phyloP scores from a whole-genome alignment of 2,329 filamentous ascomycete species.

The Magnaporthiopsis rhizophila region DNA sequence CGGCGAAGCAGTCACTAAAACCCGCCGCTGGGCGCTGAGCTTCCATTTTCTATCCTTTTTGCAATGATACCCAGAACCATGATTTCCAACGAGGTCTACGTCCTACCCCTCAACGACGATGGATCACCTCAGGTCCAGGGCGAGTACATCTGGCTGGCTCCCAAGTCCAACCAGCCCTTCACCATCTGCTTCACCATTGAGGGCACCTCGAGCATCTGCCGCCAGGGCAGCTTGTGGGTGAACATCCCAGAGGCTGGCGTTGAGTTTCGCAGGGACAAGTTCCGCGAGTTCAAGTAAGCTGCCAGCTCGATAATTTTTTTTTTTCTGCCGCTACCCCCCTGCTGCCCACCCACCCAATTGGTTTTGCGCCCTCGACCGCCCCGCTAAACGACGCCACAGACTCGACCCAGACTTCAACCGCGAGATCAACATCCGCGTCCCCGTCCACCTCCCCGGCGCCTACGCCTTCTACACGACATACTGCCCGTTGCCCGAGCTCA shows the following conservation, averaged over 20 bases:
- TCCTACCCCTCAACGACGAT: slow-evolving; percentile 85
- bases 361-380: not conserved
- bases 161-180: slow-evolving; percentile 65
- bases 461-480: slow-evolving; percentile 95
- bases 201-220: slow-evolving; percentile 90
- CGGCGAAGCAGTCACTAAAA: not conserved
- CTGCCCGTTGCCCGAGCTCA: slow-evolving; percentile 73
- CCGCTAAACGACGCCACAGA: slow-evolving; percentile 34
- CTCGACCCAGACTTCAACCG: slow-evolving; percentile 89
- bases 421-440: slow-evolving; percentile 81
- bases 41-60: slow-evolving; percentile 14
- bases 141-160: slow-evolving; percentile 84
- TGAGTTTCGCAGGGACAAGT: slow-evolving; percentile 69
- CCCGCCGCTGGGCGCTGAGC: not conserved
- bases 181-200: slow-evolving; percentile 83
- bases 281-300: slow-evolving; percentile 81
- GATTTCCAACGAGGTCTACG: slow-evolving; percentile 67
- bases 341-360: not conserved
- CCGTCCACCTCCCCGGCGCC: slow-evolving; percentile 73
- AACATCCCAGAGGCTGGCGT: slow-evolving; percentile 78
- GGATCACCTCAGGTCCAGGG: slow-evolving; percentile 76
- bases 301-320: not conserved
- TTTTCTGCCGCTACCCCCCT: not conserved
- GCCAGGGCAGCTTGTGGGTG: slow-evolving; percentile 90
- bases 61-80: slow-evolving; percentile 54